Percentiles rank a stretch among this genome's conserved stretches.
These are phyloP conservation scores for Iris macrosiphon DNA, from an alignment of 106 monocot genomes.

Conservation along the genomic window DNA sequence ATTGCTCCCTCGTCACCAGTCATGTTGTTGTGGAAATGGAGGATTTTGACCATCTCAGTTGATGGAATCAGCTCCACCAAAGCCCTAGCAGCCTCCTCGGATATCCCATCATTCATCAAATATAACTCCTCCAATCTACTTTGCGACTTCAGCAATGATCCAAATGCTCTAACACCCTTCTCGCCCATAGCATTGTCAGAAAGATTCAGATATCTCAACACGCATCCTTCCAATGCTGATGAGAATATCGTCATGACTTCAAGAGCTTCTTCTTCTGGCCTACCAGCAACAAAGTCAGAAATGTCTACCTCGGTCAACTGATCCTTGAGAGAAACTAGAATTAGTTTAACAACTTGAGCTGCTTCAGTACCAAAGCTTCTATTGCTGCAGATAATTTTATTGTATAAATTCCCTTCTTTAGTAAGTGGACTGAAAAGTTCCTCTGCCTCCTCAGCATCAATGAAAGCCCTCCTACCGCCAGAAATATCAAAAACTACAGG, in stretches of 20 bases:
- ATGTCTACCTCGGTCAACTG: slow-evolving; percentile 73
- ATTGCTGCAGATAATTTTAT: slow-evolving; percentile 77
- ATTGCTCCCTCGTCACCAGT: slow-evolving; percentile 71
- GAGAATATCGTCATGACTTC: slow-evolving; percentile 94
- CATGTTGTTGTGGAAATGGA: slow-evolving; percentile 92
- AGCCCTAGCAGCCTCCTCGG: slow-evolving; percentile 85
- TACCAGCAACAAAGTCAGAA: slow-evolving; percentile 86
- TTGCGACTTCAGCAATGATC: slow-evolving; percentile 69
- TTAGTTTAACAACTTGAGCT: slow-evolving; percentile 61
- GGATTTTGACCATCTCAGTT: slow-evolving; percentile 65
- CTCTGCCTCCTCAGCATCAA: slow-evolving; percentile 72
- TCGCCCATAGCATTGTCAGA: slow-evolving; percentile 95
- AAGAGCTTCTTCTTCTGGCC: slow-evolving; percentile 88
- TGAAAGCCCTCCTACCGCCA: slow-evolving; percentile 53
- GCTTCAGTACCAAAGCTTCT: slow-evolving; percentile 87
- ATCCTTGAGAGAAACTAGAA: slow-evolving; percentile 54
- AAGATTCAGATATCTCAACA: slow-evolving; percentile 53
- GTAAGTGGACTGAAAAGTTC: slow-evolving; percentile 58
- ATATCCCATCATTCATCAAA: slow-evolving; percentile 92
- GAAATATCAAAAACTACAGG: slow-evolving; percentile 76
- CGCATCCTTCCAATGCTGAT: slow-evolving; percentile 45
- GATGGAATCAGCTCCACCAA: slow-evolving; percentile 72
- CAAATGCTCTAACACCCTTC: slow-evolving; percentile 90
- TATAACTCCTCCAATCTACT: slow-evolving; percentile 73
- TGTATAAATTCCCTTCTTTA: slow-evolving; percentile 47